Conservation (phyloP, 345 rosid genomes). For the Corymbia maculata region DNA sequence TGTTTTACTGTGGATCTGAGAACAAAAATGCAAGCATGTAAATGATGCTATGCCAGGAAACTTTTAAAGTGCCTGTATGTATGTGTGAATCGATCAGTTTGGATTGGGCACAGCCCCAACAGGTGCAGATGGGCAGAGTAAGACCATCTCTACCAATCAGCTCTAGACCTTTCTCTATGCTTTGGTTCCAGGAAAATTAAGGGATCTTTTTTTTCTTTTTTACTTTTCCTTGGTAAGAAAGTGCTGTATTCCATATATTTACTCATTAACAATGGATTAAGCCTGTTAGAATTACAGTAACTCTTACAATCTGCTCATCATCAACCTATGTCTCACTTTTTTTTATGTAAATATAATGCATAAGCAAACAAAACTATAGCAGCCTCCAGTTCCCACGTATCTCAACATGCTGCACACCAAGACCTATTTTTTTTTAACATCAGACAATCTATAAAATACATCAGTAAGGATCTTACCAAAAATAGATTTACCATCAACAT, state of each 20-base stretch:
- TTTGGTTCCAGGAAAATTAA: neutral
- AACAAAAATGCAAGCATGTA: constrained; percentile 3
- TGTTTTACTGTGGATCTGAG: constrained; percentile 84
- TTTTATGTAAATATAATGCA: neutral
- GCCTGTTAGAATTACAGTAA: neutral
- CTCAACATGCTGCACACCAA: neutral
- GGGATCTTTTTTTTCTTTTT: neutral
- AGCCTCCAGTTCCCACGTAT: neutral
- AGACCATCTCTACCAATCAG: neutral
- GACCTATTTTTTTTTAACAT: neutral
- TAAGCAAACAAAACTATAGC: neutral
- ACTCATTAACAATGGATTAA: neutral
- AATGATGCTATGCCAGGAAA: neutral
- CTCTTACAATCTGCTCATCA: neutral
- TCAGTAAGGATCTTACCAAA: neutral
- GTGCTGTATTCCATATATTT: neutral
- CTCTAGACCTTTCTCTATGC: neutral
- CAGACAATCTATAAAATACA: neutral
- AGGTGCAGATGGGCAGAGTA: neutral
- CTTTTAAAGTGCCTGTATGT: neutral
- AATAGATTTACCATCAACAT: neutral
- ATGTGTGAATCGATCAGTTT: neutral
- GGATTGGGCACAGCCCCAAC: neutral
- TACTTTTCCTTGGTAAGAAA: neutral
- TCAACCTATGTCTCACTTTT: neutral